Conservation (phyloP, 2,329 filamentous ascomycete species). For the Paecilomyces niveus region DNA sequence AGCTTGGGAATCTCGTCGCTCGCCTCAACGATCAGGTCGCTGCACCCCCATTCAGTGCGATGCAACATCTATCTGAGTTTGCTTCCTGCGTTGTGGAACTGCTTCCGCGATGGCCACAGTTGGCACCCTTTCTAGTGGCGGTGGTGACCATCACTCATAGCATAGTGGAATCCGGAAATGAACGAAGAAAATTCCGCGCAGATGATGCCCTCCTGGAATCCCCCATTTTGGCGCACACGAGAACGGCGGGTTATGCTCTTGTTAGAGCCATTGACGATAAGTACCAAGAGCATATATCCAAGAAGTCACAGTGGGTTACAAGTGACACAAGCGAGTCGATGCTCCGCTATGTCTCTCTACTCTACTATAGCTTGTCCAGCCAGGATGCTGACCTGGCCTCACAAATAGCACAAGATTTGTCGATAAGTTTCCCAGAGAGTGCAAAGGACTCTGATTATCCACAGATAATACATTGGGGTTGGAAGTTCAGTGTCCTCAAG, state of each 20-base stretch:
- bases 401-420: conserved; percentile 29
- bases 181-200: conserved; percentile 15
- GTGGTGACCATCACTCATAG: conserved; percentile 18
- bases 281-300: conserved; percentile 33
- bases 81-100: conserved; percentile 18
- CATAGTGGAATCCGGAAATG: conserved; percentile 23
- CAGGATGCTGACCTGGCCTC: conserved; percentile 24
- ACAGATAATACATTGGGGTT: conserved; percentile 43
- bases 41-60: conserved; percentile 17
- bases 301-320: conserved; percentile 36
- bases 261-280: conserved; percentile 25
- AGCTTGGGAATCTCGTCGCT: conserved; percentile 19
- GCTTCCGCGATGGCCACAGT: conserved; percentile 20
- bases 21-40: conserved; percentile 22
- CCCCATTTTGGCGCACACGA: conserved; percentile 8
- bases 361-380: conserved; percentile 23
- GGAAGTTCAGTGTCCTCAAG: conserved; percentile 62
- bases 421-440: conserved; percentile 25
- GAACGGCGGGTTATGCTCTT: conserved; percentile 20
- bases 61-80: conserved; percentile 23
- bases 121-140: conserved; percentile 15
- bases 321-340: conserved; percentile 34
- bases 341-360: conserved; percentile 23
- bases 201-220: conserved; percentile 15
- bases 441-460: conserved; percentile 19